These are phyloP conservation scores for Trichoderma simmonsii DNA, from an alignment of 2,329 filamentous ascomycete species.

Conservation along the genomic window DNA sequence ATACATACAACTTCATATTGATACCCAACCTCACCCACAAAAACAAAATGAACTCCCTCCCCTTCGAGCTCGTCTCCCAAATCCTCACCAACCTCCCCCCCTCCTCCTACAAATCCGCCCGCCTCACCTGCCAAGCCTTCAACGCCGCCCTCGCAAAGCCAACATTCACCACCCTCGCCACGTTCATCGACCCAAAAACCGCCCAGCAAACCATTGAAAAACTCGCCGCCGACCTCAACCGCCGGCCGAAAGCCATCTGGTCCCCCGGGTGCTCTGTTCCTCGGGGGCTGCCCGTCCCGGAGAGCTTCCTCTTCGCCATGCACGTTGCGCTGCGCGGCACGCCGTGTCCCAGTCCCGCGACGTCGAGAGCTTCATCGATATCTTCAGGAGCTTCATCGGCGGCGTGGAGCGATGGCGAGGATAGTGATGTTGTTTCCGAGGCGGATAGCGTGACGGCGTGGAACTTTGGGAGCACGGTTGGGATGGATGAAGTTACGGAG, in stretches of 20 bases:
- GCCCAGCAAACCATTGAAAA: constrained; percentile 26
- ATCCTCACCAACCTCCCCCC: constrained; percentile 29
- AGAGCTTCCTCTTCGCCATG: constrained; percentile 34
- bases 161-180: constrained; percentile 29
- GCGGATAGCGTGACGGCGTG: constrained; percentile 21
- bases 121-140: constrained; percentile 34
- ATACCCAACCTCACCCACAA: background rate
- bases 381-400: background rate
- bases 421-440: background rate
- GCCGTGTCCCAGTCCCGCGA: constrained; percentile 21
- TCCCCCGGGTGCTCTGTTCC: constrained; percentile 36
- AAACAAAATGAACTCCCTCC: constrained; percentile 31
- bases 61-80: constrained; percentile 30
- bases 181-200: constrained; percentile 30
- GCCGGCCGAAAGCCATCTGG: constrained; percentile 31
- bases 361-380: background rate
- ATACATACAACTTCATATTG: background rate
- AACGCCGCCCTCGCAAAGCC: constrained; percentile 30
- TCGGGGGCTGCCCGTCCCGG: constrained; percentile 27
- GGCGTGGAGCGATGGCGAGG: constrained; percentile 17
- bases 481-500: constrained; percentile 25
- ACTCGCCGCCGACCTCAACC: constrained; percentile 25
- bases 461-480: constrained; percentile 21
- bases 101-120: constrained; percentile 25
- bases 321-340: constrained; percentile 29